A percentile compares a stretch with the other conserved stretches of the same genome.
phyloP scores from a whole-genome alignment of 176 grass and related monocot species.

The Canna indica region DNA sequence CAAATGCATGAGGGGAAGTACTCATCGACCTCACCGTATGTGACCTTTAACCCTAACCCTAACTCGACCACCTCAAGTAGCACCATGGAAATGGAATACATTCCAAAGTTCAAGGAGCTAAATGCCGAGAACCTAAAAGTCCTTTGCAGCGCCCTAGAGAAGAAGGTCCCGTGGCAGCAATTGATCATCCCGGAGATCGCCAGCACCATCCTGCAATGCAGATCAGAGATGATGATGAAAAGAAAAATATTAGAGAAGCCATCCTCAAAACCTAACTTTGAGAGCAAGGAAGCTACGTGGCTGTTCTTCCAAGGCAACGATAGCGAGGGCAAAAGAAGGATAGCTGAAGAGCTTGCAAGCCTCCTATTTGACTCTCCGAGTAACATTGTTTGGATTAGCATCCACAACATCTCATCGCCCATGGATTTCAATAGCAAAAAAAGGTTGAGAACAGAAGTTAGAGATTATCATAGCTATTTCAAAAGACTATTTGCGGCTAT shows the following conservation, averaged over 20 bases:
- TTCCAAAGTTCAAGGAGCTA: slow-evolving; percentile 64
- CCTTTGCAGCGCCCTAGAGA: slow-evolving; percentile 52
- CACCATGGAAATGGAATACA: background rate
- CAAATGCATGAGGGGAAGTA: background rate
- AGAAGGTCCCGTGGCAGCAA: slow-evolving; percentile 28
- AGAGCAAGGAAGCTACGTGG: slow-evolving; percentile 41
- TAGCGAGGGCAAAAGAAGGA: slow-evolving; percentile 40
- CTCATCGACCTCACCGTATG: background rate
- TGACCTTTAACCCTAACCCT: slow-evolving; percentile 30
- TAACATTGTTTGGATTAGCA: slow-evolving; percentile 32
- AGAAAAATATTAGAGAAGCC: slow-evolving; percentile 6
- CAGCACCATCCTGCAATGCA: slow-evolving; percentile 51
- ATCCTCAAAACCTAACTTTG: slow-evolving; percentile 1
- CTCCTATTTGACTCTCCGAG: slow-evolving; percentile 47
- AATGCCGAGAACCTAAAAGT: slow-evolving; percentile 75
- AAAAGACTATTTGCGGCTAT: slow-evolving; percentile 35
- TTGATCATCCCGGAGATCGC: slow-evolving; percentile 44
- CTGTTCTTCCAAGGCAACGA: slow-evolving; percentile 71
- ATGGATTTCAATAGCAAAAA: slow-evolving; percentile 33
- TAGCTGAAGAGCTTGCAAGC: slow-evolving; percentile 60
- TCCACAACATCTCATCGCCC: slow-evolving; percentile 1
- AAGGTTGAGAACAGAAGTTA: slow-evolving; percentile 33
- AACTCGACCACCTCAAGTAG: slow-evolving; percentile 31
- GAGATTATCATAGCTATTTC: background rate
- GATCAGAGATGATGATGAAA: slow-evolving; percentile 50